A percentile compares a stretch with the other conserved stretches of the same genome.
phyloP scores from a whole-genome alignment of 2,329 filamentous ascomycete species.

The Colletotrichum orchidophilum region DNA sequence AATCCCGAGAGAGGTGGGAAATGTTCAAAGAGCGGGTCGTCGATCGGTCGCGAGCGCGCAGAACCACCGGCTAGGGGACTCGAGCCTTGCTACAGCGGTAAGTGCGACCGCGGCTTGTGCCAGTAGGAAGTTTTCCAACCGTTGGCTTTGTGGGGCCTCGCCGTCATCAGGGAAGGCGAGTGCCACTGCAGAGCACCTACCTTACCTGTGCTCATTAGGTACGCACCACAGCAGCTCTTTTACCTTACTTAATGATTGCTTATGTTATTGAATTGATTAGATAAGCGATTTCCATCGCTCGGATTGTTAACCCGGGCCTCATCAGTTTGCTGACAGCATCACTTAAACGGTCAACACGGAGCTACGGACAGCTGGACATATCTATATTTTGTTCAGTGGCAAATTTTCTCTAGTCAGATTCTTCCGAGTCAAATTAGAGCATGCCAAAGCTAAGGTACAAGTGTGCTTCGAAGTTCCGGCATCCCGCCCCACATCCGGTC shows the following conservation, averaged over 20 bases:
- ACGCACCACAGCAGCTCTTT: background rate
- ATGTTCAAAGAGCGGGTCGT: slow-evolving; percentile 20
- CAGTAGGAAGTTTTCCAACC: slow-evolving; percentile 22
- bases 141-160: slow-evolving; percentile 11
- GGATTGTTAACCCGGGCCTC: background rate
- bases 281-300: background rate
- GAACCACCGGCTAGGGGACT: slow-evolving; percentile 11
- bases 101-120: slow-evolving; percentile 21
- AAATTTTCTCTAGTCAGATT: too few relatives aligned
- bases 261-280: background rate
- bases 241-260: background rate
- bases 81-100: slow-evolving; percentile 17
- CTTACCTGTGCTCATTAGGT: background rate
- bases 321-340: background rate
- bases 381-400: too few relatives aligned
- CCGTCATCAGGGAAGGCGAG: slow-evolving; percentile 2
- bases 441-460: too few relatives aligned
- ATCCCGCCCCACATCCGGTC: background rate
- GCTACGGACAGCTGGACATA: too few relatives aligned
- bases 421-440: too few relatives aligned
- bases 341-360: too few relatives aligned
- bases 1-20: slow-evolving; percentile 2
- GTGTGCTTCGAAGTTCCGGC: too few relatives aligned
- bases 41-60: slow-evolving; percentile 11
- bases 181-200: background rate